These are phyloP conservation scores for Phytophthora pseudosyringae DNA, from an alignment of 352 stramenopile species.

Conservation along the genomic window DNA sequence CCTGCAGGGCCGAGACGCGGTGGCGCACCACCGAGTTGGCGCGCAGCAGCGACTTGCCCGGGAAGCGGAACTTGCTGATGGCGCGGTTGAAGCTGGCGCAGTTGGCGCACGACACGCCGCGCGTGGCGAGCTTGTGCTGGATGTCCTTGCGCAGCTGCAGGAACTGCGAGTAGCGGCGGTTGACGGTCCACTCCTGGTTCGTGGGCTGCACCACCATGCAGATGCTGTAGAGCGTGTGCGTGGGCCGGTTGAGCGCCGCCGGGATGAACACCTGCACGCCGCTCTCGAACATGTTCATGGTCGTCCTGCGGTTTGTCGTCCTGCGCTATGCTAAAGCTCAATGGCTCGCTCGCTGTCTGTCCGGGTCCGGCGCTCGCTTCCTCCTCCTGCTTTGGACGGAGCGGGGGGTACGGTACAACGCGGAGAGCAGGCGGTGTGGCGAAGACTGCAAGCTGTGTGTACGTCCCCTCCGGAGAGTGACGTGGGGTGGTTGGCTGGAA, in stretches of 20 bases:
- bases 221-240: slow-evolving; percentile 88
- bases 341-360: slow-evolving; percentile 6
- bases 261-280: slow-evolving; percentile 86
- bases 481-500: slow-evolving; percentile 38
- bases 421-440: slow-evolving; percentile 9
- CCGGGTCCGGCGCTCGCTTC: slow-evolving; percentile 4
- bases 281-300: slow-evolving; percentile 43
- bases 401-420: slow-evolving; percentile 24
- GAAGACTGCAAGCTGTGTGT: slow-evolving; percentile 21
- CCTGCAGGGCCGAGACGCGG: slow-evolving; percentile 70
- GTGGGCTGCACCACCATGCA: slow-evolving; percentile 83
- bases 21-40: slow-evolving; percentile 76
- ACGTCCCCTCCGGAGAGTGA: slow-evolving; percentile 37
- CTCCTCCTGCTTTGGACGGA: slow-evolving; percentile 19
- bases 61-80: slow-evolving; percentile 71
- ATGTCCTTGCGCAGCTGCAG: slow-evolving; percentile 79
- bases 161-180: slow-evolving; percentile 89
- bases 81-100: slow-evolving; percentile 71
- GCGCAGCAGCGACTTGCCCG: slow-evolving; percentile 68
- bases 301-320: background rate
- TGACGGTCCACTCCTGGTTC: slow-evolving; percentile 84
- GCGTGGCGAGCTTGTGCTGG: slow-evolving; percentile 47
- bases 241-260: slow-evolving; percentile 80
- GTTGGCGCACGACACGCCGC: slow-evolving; percentile 55
- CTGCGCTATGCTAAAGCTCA: slow-evolving; percentile 29